phyloP scores from a whole-genome alignment of 495 filamentous ascomycete genomes.

The Aspergillus incahuasiensis region DNA sequence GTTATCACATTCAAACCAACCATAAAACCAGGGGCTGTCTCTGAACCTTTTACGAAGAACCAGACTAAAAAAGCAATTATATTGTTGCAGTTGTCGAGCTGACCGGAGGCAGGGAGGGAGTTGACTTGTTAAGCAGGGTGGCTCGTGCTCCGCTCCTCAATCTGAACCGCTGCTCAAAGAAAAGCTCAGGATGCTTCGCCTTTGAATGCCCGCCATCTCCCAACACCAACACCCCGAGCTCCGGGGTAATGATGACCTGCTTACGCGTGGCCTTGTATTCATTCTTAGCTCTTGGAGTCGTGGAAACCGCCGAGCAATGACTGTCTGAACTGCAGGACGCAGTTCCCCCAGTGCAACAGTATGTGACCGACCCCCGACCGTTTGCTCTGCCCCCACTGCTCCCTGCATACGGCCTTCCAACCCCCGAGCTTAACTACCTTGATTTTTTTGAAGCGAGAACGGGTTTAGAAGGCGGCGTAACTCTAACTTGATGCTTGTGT shows the following conservation, averaged over 20 bases:
- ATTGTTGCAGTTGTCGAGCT: no score
- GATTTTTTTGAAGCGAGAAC: not conserved
- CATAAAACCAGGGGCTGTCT: not conserved
- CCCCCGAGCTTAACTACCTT: not conserved
- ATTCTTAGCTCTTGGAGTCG: slow-evolving; percentile 10
- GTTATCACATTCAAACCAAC: not conserved
- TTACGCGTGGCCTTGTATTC: slow-evolving; percentile 9
- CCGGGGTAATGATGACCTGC: slow-evolving; percentile 23
- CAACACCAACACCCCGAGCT: slow-evolving; percentile 3
- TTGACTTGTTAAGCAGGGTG: not conserved
- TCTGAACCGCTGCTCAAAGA: slow-evolving; percentile 10
- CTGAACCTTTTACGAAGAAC: not conserved
- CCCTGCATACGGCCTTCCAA: slow-evolving; percentile 8
- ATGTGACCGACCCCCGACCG: slow-evolving; percentile 16
- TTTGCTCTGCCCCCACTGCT: slow-evolving; percentile 9
- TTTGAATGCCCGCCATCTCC: not conserved
- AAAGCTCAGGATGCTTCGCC: slow-evolving; percentile 11
- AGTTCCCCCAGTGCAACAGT: slow-evolving; percentile 16
- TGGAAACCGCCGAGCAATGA: slow-evolving; percentile 19
- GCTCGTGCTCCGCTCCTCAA: slow-evolving; percentile 11
- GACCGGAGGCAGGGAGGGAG: not conserved
- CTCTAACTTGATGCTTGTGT: slow-evolving; percentile 12
- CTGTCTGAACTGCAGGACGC: slow-evolving; percentile 15
- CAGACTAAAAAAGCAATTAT: not conserved
- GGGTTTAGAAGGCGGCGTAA: not conserved